Evolutionary conservation across 306 rosid genomes (phyloP).

Genomic region (Casuarina glauca): DNA sequence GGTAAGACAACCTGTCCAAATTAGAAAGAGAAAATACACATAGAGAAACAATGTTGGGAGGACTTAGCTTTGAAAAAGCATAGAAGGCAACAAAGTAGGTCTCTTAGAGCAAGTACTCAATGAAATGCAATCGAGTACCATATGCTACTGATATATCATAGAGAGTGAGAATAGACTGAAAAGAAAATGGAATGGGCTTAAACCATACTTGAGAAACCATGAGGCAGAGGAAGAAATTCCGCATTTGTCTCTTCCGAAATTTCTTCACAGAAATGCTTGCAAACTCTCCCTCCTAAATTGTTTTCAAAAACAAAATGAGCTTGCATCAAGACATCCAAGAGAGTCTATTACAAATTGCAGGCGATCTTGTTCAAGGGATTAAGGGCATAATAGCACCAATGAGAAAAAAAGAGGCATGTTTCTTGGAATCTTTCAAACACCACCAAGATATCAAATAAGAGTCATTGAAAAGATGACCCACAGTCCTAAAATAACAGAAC

Average conservation of each 20-base stretch:
- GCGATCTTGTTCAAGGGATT: neutral
- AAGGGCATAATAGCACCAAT: neutral
- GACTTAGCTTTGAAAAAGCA: neutral
- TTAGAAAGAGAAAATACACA: neutral
- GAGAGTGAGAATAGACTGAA: neutral
- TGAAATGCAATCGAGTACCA: neutral
- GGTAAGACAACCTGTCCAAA: neutral
- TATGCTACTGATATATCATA: neutral
- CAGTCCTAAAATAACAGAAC: neutral
- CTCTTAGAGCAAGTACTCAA: neutral
- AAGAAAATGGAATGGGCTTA: neutral
- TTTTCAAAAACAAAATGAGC: constrained; percentile 31
- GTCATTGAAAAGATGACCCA: neutral
- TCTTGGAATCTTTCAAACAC: neutral
- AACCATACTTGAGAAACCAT: constrained; percentile 86
- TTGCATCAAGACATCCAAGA: constrained; percentile 15
- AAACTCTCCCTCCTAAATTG: constrained; percentile 82
- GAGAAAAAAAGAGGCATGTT: too few species aligned
- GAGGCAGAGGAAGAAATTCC: constrained; percentile 82
- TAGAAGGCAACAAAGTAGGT: neutral
- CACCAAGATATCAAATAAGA: neutral
- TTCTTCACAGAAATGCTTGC: constrained; percentile 61
- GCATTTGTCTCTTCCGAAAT: constrained; percentile 88
- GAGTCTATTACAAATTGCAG: neutral
- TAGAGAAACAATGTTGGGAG: neutral